These are phyloP conservation scores for Anthracocystis walkeri DNA, from an alignment of 1,284 basidiomycete genomes.

Conservation along the genomic window DNA sequence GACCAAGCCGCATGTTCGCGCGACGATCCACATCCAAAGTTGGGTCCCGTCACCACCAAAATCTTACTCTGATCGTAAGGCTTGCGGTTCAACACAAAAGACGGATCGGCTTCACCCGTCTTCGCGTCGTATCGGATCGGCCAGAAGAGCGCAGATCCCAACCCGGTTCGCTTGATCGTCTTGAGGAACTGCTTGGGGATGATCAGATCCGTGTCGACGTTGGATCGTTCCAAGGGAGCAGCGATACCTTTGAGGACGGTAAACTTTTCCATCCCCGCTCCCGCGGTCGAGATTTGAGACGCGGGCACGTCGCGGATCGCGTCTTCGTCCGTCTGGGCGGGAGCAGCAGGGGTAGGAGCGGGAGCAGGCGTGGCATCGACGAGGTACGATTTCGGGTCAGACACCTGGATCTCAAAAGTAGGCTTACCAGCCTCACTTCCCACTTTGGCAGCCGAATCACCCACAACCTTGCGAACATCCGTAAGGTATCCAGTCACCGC, in stretches of 20 bases:
- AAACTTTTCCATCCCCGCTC: slow-evolving; percentile 63
- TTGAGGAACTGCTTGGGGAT: slow-evolving; percentile 69
- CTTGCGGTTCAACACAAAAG: slow-evolving; percentile 64
- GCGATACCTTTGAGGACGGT: slow-evolving; percentile 65
- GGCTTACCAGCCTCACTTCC: slow-evolving; percentile 56
- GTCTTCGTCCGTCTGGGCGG: slow-evolving; percentile 55
- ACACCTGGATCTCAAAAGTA: slow-evolving; percentile 56
- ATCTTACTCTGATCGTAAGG: slow-evolving; percentile 63
- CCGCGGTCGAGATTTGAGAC: slow-evolving; percentile 35
- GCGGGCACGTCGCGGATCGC: slow-evolving; percentile 52
- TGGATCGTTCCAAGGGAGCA: slow-evolving; percentile 64
- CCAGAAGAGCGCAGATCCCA: slow-evolving; percentile 66
- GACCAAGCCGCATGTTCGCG: slow-evolving; percentile 68
- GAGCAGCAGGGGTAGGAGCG: slow-evolving; percentile 17
- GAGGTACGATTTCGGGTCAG: slow-evolving; percentile 62
- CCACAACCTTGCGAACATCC: slow-evolving; percentile 66
- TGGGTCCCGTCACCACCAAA: slow-evolving; percentile 62
- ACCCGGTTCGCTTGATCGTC: slow-evolving; percentile 68
- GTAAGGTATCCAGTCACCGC: slow-evolving; percentile 68
- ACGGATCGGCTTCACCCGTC: slow-evolving; percentile 57
- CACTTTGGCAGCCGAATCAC: slow-evolving; percentile 34
- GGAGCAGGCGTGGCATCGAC: slow-evolving; percentile 47
- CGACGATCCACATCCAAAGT: slow-evolving; percentile 67
- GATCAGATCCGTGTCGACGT: slow-evolving; percentile 69
- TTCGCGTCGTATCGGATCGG: slow-evolving; percentile 64